Conservation (phyloP, 2,329 filamentous ascomycete genomes). For the Cercospora sesami region DNA sequence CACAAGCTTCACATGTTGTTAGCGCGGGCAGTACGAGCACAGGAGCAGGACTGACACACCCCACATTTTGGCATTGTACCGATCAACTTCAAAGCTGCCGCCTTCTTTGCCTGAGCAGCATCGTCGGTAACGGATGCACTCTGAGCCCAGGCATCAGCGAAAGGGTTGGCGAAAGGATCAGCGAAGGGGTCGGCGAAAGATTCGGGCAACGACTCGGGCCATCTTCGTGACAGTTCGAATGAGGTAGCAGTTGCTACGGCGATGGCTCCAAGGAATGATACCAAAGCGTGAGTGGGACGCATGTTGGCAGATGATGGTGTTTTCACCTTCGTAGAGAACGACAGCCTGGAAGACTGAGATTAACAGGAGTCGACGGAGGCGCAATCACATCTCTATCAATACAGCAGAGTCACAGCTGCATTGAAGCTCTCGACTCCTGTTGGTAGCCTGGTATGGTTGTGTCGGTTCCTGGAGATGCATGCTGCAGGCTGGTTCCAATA, state of each 20-base stretch:
- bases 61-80: slow-evolving; percentile 18
- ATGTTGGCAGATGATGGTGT: not conserved
- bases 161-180: not conserved
- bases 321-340: not conserved
- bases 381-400: not conserved
- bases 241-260: not conserved
- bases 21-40: not conserved
- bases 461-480: not conserved
- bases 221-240: not conserved
- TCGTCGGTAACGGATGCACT: not conserved
- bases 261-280: not conserved
- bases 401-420: not conserved
- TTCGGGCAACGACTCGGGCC: not conserved
- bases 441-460: not conserved
- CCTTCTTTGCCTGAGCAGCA: slow-evolving; percentile 10
- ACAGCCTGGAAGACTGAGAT: not conserved
- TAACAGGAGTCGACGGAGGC: not conserved
- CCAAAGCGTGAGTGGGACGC: not conserved
- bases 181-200: not conserved
- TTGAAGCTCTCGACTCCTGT: not conserved
- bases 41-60: slow-evolving; percentile 4
- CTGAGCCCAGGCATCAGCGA: not conserved
- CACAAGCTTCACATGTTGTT: not conserved
- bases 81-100: slow-evolving; percentile 12
- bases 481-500: not conserved